Base-by-base conservation (phyloP, 2,329 filamentous ascomycete genomes). In the Nigrograna mackinnonii region DNA sequence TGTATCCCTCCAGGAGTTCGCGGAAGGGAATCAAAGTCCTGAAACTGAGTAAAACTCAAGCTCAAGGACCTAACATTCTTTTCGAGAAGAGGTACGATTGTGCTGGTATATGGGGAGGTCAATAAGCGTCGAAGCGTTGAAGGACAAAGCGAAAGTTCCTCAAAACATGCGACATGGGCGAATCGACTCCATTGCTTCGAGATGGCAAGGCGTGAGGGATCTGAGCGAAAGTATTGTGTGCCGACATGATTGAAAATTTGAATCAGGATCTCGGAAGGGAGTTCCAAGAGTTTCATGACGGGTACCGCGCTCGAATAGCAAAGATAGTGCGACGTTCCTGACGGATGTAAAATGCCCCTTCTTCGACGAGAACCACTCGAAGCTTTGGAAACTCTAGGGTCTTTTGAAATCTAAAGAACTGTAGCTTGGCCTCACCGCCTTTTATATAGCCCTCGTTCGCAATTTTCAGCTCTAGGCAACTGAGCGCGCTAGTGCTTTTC, bases 221-320 rank as follows among this genome's bases (percentile, higher is more conserved):
- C 43, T 22, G 37, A 48, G 42, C 51, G 49, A 44, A 52, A 54
- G 46, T 57, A 54, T 30, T 43, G 46, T 41, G 50, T 51, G 40
- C 47, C 52, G 31, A 55, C 42, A 44, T 54, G 41, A 44, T 47
- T 32, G 41, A 52, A 48, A 30, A 54, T 52, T 41, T 48, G 43
- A 28, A 52, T 35, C 35, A 57, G 33, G 28, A 17, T 53, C 44
- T 57, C 54, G 21, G 48, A 14, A 16, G 50, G 47, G 35, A 55
- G 47, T 55, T 55, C 38, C 30, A 55, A 45, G 35, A 52, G 44
- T 47, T 41, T 34, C 50, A 55, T 57, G n/a, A n/a, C n/a, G n/a
- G n/a, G n/a, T n/a, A n/a, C n/a, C n/a, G n/a, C n/a, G n/a, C n/a
- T n/a, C n/a, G n/a, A n/a, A n/a, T n/a, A n/a, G n/a, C n/a, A n/a